Evolutionary conservation across 306 rosid genomes (phyloP).

Genomic region (Fragaria iinumae): DNA sequence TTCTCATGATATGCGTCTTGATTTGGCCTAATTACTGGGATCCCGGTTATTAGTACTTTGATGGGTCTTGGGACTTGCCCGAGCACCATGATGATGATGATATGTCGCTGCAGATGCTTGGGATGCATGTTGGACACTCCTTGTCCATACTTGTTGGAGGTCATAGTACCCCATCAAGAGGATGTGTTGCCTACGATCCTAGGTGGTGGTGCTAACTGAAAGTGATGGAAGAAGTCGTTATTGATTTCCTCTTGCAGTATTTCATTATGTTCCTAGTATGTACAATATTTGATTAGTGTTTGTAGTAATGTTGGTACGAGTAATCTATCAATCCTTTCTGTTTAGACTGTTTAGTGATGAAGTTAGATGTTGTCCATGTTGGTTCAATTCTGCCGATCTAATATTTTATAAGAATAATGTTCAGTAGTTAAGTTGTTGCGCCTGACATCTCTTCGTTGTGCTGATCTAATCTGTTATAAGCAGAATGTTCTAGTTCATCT

Average conservation of each 20-base stretch:
- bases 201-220: constrained; percentile 71
- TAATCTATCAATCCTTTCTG: neutral
- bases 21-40: constrained; percentile 28
- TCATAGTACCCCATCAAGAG: constrained; percentile 89
- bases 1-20: no score
- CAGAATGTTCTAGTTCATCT: neutral
- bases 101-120: constrained; percentile 72
- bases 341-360: neutral
- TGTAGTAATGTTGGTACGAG: neutral
- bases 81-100: constrained; percentile 20
- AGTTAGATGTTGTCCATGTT: neutral
- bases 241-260: constrained; percentile 18
- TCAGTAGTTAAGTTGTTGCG: neutral
- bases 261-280: constrained; percentile 10
- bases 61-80: constrained; percentile 52
- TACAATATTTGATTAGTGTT: constrained; percentile 17
- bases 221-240: constrained; percentile 74
- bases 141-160: constrained; percentile 85
- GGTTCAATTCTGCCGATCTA: neutral
- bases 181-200: constrained; percentile 97
- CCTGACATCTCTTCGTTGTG: neutral
- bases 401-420: neutral
- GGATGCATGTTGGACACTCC: constrained; percentile 93
- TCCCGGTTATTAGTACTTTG: constrained; percentile 79
- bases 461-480: neutral